Percentiles rank a stretch among this genome's conserved stretches.
These are phyloP conservation scores for Reticulascus tulasneorum DNA, from an alignment of 2,329 filamentous ascomycete genomes.

Conservation along the genomic window DNA sequence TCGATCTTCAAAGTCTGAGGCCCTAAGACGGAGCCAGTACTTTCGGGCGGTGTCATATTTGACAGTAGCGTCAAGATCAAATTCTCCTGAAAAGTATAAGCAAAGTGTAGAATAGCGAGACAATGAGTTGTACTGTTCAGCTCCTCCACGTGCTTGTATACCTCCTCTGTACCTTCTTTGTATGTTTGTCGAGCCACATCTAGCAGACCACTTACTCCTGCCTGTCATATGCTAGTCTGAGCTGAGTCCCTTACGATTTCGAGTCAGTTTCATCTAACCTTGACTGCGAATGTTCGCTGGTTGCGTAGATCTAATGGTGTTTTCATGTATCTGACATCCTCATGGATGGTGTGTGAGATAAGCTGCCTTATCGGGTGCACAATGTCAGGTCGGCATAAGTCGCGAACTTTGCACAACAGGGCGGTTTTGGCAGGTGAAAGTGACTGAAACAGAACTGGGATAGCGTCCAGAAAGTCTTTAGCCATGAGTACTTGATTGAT, in stretches of 20 bases:
- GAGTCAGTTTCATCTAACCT: constrained; percentile 50
- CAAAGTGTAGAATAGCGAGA: neutral
- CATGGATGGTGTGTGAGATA: constrained; percentile 71
- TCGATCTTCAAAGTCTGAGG: constrained; percentile 57
- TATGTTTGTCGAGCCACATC: constrained; percentile 87
- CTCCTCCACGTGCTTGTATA: constrained; percentile 64
- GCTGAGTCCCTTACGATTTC: too few relatives aligned
- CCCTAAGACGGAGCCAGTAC: constrained; percentile 70
- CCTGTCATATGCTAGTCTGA: too few relatives aligned
- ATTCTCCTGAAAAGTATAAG: constrained; percentile 36
- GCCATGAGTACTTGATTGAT: constrained; percentile 85
- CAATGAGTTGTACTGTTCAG: constrained; percentile 53
- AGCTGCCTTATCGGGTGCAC: constrained; percentile 57
- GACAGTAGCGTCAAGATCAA: constrained; percentile 59
- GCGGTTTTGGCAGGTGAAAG: constrained; percentile 60
- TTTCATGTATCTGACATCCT: constrained; percentile 73
- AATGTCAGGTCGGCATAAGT: constrained; percentile 63
- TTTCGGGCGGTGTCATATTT: constrained; percentile 74
- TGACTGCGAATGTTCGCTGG: constrained; percentile 86
- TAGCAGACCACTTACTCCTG: constrained; percentile 79
- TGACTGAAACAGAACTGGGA: constrained; percentile 64
- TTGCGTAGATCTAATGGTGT: constrained; percentile 82
- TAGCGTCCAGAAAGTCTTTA: constrained; percentile 72
- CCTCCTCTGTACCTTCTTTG: constrained; percentile 80
- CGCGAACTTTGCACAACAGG: constrained; percentile 64